Percentiles rank a stretch among this genome's conserved stretches.
Conservation (phyloP, 495 filamentous ascomycete genomes). For the Wilcoxina mikolae region DNA sequence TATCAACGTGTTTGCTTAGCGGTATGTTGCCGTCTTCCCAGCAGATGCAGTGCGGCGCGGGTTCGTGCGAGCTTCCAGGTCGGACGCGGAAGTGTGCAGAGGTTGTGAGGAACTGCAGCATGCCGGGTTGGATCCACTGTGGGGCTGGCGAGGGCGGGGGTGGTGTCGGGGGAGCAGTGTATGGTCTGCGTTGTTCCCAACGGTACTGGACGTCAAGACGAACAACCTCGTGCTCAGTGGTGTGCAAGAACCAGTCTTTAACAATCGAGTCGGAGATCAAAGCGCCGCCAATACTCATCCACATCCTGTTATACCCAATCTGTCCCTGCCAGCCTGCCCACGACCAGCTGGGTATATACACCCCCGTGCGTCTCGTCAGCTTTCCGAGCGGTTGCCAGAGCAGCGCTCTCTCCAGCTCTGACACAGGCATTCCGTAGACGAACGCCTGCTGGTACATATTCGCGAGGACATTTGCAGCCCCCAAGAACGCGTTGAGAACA, state of each 20-base stretch:
- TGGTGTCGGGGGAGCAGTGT: no score
- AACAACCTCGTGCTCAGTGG: no score
- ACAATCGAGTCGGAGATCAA: background rate
- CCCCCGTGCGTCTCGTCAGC: background rate
- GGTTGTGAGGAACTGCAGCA: background rate
- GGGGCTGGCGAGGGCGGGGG: background rate
- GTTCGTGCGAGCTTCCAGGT: background rate
- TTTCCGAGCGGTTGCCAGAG: background rate
- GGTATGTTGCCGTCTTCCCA: background rate
- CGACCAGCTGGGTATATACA: background rate
- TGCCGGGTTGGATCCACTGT: background rate
- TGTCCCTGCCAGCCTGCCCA: slow-evolving; percentile 2
- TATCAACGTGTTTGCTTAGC: background rate
- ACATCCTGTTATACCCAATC: background rate
- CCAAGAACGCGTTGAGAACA: slow-evolving; percentile 3
- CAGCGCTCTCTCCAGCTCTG: background rate
- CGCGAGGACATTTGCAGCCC: background rate
- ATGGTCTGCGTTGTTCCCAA: no score
- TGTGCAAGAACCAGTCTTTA: background rate
- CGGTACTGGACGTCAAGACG: no score
- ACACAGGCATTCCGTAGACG: background rate
- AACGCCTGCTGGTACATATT: background rate
- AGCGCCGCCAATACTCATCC: background rate
- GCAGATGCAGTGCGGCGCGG: background rate
- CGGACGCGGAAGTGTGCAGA: background rate